Percentiles rank a stretch among this genome's conserved stretches.
Evolutionary conservation across 2,329 filamentous ascomycete genomes (phyloP).

Genomic region (Fusarium tanahbumbuense): DNA sequence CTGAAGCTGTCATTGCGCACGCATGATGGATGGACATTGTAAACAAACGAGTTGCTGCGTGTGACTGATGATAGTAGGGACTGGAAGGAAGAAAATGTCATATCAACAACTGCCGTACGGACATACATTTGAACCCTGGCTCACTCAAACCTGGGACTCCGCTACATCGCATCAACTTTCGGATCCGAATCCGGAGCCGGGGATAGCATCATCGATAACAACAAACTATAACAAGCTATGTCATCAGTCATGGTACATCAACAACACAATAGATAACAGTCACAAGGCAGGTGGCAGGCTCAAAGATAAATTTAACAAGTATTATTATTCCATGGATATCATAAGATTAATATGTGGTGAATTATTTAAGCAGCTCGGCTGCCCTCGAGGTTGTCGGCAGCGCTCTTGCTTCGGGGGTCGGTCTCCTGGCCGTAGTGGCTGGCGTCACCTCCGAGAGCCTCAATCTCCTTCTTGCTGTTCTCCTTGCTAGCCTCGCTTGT

Average conservation of each 20-base stretch:
- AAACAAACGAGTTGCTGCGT: not conserved
- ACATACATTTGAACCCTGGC: not conserved
- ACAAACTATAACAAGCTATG: not conserved
- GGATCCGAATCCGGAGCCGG: slow-evolving; percentile 38
- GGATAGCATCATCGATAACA: not conserved
- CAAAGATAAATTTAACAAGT: not conserved
- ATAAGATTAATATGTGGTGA: not conserved
- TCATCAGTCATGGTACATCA: not conserved
- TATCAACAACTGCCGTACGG: not conserved
- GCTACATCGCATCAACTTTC: slow-evolving; percentile 8
- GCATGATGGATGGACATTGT: not conserved
- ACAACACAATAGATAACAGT: not conserved
- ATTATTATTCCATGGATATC: slow-evolving; percentile 9
- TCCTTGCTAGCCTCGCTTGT: slow-evolving; percentile 60
- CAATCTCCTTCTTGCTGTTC: slow-evolving; percentile 55
- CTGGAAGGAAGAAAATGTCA: not conserved
- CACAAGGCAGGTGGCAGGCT: not conserved
- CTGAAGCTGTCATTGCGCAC: not conserved
- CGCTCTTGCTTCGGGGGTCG: slow-evolving; percentile 56
- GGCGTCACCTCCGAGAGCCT: slow-evolving; percentile 56
- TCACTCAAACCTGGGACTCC: not conserved
- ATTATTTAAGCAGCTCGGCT: slow-evolving; percentile 45
- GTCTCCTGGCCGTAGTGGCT: slow-evolving; percentile 57
- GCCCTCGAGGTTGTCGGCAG: slow-evolving; percentile 54
- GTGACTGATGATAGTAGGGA: not conserved